Percentiles rank a stretch among this genome's conserved stretches.
phyloP scores from a whole-genome alignment of 768 basidiomycete species.

The Sarcodon sp. region DNA sequence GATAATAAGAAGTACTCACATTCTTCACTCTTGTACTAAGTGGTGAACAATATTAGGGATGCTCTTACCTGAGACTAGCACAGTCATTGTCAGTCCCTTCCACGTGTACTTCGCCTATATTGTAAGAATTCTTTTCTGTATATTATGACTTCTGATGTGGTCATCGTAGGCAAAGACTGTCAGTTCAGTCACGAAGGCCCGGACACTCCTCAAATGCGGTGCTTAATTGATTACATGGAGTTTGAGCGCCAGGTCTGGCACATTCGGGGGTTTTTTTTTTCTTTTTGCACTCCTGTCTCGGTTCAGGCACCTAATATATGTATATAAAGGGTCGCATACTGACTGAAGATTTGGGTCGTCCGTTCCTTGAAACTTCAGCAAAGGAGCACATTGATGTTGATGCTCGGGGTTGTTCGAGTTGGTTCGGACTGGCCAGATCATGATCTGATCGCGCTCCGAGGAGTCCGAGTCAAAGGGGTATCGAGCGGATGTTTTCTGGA shows the following conservation, averaged over 20 bases:
- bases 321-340: constrained; percentile 88
- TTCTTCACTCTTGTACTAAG: no score
- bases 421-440: constrained; percentile 45
- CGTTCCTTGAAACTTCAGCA: constrained; percentile 92
- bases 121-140: constrained; percentile 94
- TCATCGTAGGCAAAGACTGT: constrained; percentile 96
- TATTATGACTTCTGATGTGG: no score
- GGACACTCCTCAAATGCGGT: constrained; percentile 64
- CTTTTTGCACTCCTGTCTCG: not conserved
- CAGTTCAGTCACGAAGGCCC: constrained; percentile 96
- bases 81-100: constrained; percentile 55
- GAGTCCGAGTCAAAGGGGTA: constrained; percentile 40
- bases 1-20: no score
- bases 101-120: constrained; percentile 93
- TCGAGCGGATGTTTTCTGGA: constrained; percentile 47
- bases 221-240: not conserved
- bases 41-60: no score
- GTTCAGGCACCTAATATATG: not conserved
- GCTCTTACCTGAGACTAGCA: no score
- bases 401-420: constrained; percentile 89
- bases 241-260: not conserved
- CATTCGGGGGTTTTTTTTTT: not conserved
- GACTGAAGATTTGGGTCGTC: constrained; percentile 88
- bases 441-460: constrained; percentile 69
- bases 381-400: constrained; percentile 96